Percentiles rank a stretch among this genome's conserved stretches.
phyloP scores from a whole-genome alignment of 1,284 basidiomycete species.

The Exobasidium cylindrosporum region DNA sequence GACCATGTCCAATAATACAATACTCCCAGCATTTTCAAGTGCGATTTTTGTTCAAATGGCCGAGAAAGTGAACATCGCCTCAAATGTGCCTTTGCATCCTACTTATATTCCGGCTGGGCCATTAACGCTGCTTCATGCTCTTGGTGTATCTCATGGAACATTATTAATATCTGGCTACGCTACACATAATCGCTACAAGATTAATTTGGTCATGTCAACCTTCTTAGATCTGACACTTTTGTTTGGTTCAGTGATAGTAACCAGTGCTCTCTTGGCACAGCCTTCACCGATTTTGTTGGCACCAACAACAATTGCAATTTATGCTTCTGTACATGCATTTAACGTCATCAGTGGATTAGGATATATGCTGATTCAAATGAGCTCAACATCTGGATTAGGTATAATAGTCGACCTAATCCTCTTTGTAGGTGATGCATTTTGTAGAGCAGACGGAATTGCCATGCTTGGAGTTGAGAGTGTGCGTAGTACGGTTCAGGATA shows the following conservation, averaged over 20 bases:
- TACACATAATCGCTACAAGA: not conserved
- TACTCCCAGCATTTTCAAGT: not conserved
- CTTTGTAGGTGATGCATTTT: constrained; percentile 32
- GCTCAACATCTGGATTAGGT: constrained; percentile 7
- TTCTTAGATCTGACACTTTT: constrained; percentile 39
- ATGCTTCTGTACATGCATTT: constrained; percentile 30
- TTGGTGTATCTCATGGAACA: constrained; percentile 10
- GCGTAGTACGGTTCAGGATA: too few species aligned
- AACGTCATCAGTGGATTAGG: constrained; percentile 21
- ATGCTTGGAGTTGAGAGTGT: constrained; percentile 30
- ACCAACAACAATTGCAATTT: constrained; percentile 30
- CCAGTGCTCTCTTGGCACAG: constrained; percentile 26
- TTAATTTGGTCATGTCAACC: constrained; percentile 16
- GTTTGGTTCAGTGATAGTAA: constrained; percentile 32
- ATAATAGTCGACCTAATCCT: constrained; percentile 27
- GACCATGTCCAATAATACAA: not conserved
- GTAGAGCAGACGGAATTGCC: constrained; percentile 40
- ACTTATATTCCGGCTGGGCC: constrained; percentile 4
- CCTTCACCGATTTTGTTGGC: constrained; percentile 32
- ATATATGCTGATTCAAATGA: constrained; percentile 17
- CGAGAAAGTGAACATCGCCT: not conserved
- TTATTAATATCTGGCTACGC: not conserved
- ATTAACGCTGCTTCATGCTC: constrained; percentile 12
- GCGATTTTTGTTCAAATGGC: not conserved
- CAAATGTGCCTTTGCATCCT: not conserved